phyloP scores from a whole-genome alignment of 176 grass and related monocot genomes.

The Zea mays region DNA sequence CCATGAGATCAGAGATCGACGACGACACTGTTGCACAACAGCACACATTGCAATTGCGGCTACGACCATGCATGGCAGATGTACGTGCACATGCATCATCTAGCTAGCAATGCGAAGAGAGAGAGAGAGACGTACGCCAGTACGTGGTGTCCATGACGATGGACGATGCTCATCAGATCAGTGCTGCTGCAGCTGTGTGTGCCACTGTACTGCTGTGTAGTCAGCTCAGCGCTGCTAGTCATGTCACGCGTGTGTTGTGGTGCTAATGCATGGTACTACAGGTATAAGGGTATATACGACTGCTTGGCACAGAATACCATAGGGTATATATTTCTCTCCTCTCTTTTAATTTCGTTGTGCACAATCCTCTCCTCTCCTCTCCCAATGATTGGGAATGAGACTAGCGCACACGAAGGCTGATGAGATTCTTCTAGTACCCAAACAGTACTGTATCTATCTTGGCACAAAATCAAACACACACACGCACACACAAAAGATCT shows the following conservation, averaged over 20 bases:
- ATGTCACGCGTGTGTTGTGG: conserved; percentile 12
- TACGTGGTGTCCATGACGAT: neutral
- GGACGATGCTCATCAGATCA: neutral
- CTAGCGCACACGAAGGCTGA: neutral
- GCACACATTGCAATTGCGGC: conserved; percentile 5
- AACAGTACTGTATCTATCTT: neutral
- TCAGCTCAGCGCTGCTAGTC: conserved; percentile 2
- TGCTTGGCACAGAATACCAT: conserved; percentile 32
- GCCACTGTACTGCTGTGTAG: neutral
- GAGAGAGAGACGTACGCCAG: neutral
- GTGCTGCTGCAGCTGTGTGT: neutral
- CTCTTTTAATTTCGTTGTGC: neutral
- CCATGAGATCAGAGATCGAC: neutral
- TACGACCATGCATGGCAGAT: neutral
- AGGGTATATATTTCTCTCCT: conserved; percentile 13
- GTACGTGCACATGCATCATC: neutral
- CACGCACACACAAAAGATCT: neutral
- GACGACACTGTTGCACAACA: neutral
- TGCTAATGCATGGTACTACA: conserved; percentile 17
- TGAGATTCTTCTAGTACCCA: neutral
- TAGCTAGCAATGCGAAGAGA: neutral
- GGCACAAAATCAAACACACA: neutral
- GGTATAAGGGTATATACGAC: neutral
- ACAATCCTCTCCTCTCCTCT: conserved; percentile 43
- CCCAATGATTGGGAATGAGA: conserved; percentile 35